Conservation (phyloP, 1,284 basidiomycete genomes). For the Microstroma glucosiphilum region DNA sequence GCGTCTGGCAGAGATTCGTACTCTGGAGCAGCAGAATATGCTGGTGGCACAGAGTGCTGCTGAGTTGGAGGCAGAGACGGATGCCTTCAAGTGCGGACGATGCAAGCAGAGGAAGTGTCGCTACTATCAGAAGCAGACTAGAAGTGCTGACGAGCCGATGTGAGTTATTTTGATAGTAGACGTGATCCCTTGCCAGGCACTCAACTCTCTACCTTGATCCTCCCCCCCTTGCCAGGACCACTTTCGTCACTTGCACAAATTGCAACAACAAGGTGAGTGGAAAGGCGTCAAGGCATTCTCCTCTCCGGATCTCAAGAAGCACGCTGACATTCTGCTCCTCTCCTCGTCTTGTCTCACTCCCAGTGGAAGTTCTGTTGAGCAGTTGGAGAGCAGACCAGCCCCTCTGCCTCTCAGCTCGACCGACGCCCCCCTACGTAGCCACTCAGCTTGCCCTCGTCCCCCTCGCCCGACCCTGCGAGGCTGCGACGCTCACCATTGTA, state of each 20-base stretch:
- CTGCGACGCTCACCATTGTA: too few relatives aligned
- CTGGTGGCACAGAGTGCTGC: constrained; percentile 85
- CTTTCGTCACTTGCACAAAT: constrained; percentile 45
- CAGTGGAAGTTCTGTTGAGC: constrained; percentile 46
- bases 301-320: too few relatives aligned
- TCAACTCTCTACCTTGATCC: not conserved
- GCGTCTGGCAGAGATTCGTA: constrained; percentile 71
- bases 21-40: constrained; percentile 61
- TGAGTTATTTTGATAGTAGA: not conserved
- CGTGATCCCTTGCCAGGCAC: not conserved
- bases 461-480: too few relatives aligned
- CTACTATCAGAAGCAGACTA: constrained; percentile 49
- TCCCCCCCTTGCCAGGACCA: constrained; percentile 22
- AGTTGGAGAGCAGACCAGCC: constrained; percentile 13
- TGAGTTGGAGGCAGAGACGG: constrained; percentile 79
- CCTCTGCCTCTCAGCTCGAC: not conserved
- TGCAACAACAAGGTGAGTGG: constrained; percentile 28
- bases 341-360: not conserved
- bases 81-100: constrained; percentile 91
- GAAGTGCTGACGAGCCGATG: constrained; percentile 50
- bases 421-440: too few relatives aligned
- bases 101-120: constrained; percentile 57
- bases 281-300: too few relatives aligned
- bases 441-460: too few relatives aligned
- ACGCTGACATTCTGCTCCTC: too few relatives aligned